Percentiles rank a stretch among this genome's conserved stretches.
Conservation (phyloP, 768 basidiomycete species). For the Mycena floridula region DNA sequence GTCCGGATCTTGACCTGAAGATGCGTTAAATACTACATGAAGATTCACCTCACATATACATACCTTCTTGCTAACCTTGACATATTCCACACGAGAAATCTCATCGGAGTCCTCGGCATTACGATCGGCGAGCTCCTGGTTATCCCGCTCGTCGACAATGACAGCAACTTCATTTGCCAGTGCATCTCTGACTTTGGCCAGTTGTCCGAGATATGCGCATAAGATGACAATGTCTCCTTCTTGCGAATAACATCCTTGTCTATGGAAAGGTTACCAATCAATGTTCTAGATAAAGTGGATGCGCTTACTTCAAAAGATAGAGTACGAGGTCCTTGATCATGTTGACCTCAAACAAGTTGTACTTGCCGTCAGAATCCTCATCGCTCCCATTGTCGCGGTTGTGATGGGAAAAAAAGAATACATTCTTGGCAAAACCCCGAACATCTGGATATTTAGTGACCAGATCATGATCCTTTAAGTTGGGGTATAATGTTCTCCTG, state of each 20-base stretch:
- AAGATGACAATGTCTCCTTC: constrained; percentile 43
- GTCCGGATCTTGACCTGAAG: constrained; percentile 62
- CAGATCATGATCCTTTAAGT: constrained; percentile 48
- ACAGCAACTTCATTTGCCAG: constrained; percentile 45
- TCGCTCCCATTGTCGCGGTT: constrained; percentile 53
- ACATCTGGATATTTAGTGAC: constrained; percentile 49
- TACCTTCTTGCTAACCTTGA: constrained; percentile 50
- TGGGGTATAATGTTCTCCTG: constrained; percentile 57
- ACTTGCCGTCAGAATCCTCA: constrained; percentile 60
- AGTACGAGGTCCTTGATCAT: constrained; percentile 41
- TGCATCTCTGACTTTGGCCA: constrained; percentile 33
- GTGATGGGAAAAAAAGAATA: constrained; percentile 63
- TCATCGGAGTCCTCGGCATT: constrained; percentile 32
- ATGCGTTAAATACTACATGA: background rate
- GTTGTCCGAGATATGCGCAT: constrained; percentile 42
- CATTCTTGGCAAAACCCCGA: constrained; percentile 54
- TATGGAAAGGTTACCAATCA: constrained; percentile 4
- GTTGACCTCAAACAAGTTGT: constrained; percentile 60
- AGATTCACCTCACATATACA: constrained; percentile 6
- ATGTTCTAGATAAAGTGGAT: no score
- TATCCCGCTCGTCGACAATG: constrained; percentile 64
- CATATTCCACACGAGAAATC: constrained; percentile 29
- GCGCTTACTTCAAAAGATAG: constrained; percentile 30
- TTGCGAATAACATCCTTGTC: constrained; percentile 38
- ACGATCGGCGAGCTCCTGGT: constrained; percentile 49